These are phyloP conservation scores for Aureobasidium sp. DNA, from an alignment of 2,329 filamentous ascomycete species.

Conservation along the genomic window DNA sequence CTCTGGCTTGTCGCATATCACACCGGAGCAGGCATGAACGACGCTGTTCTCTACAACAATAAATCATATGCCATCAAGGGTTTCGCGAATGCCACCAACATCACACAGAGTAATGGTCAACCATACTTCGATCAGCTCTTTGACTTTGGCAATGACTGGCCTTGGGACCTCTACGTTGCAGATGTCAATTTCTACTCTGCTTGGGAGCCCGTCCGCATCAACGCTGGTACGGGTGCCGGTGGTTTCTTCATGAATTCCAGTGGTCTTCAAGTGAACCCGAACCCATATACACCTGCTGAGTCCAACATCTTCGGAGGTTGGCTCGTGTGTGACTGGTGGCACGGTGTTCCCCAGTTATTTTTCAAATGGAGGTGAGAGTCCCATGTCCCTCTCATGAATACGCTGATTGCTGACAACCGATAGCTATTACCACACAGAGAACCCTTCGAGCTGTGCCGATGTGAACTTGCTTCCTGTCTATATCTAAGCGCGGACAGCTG, in stretches of 20 bases:
- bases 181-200: constrained; percentile 22
- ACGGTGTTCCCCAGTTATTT: constrained; percentile 27
- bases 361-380: constrained; percentile 18
- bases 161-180: constrained; percentile 17
- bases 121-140: constrained; percentile 23
- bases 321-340: constrained; percentile 26
- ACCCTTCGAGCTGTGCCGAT: constrained; percentile 24
- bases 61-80: constrained; percentile 16
- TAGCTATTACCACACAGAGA: background rate
- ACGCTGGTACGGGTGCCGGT: constrained; percentile 18
- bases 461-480: constrained; percentile 23
- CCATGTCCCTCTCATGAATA: background rate
- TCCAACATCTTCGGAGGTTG: constrained; percentile 10
- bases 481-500: constrained; percentile 10
- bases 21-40: constrained; percentile 21
- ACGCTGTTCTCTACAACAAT: constrained; percentile 21
- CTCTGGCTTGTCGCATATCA: constrained; percentile 22
- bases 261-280: constrained; percentile 25
- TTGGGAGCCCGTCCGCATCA: constrained; percentile 26
- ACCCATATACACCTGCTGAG: background rate
- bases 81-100: constrained; percentile 22
- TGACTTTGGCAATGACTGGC: constrained; percentile 23
- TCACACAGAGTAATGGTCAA: constrained; percentile 16
- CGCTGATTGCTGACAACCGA: background rate
- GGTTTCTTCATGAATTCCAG: constrained; percentile 26